Base-by-base conservation (phyloP, 495 filamentous ascomycete species). In the Jackrogersella multiformis region DNA sequence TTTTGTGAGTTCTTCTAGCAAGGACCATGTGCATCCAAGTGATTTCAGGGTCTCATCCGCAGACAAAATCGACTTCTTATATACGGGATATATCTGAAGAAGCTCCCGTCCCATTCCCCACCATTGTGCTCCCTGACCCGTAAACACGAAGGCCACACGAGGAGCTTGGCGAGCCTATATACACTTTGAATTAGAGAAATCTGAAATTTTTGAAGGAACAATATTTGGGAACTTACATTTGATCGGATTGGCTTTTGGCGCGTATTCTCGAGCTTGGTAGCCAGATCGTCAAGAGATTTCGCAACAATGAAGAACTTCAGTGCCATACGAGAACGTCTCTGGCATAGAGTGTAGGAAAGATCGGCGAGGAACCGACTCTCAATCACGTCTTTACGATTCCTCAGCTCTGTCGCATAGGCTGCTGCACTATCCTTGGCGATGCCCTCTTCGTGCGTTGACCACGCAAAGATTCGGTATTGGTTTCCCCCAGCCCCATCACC, bases 91-190 rank as follows among this genome's bases (percentile, higher is more conserved):
- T 0, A 26, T 46, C 21, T 62, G 34, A 5, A 78, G 52, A 1
- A 85, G 73, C 48, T 81, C 79, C 7, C 70, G 65, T 0, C 82
- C 84, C 84, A 87, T 87, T 2, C 56, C 74, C 16, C 64, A 15
- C 75, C 76, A 87, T 53, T 85, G 80, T 8, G 76, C 77, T 5
- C 77, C 77, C 41, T 79, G 77, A 2, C 77, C 77, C 5, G 70
- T 79, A 57, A 78, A 79, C 4, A 79, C 71, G 34, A 76, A 76
- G 10, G 41, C 65, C 8, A 78, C 30, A 7, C 49, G 21, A 26
- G 61, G 30, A 13, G 35, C 53, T 26, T 56, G 53, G 21, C 53
- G 53, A 42, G 23, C 34, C 53, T 42, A 32, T 56, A 42, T 4
- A 20, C 15, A 36, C 10, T 8, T 32, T n/a, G 0, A 15, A 10